Evolutionary conservation across 2,329 filamentous ascomycete species (phyloP).

Genomic region (Trichoderma cornu-damae): DNA sequence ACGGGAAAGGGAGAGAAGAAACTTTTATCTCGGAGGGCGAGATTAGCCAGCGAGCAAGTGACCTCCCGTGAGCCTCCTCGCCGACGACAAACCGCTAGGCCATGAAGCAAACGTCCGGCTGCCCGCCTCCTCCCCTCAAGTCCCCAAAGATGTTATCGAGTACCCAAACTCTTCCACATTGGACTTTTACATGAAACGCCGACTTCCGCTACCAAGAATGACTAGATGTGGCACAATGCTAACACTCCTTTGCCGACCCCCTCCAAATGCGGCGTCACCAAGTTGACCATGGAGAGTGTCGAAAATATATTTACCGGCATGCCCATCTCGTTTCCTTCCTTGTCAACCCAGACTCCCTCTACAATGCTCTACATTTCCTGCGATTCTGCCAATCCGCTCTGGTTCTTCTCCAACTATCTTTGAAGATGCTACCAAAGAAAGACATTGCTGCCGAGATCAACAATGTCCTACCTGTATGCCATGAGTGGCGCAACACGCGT

Average conservation of each 20-base stretch:
- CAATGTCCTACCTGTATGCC: conserved; percentile 15
- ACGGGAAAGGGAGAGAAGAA: conserved; percentile 18
- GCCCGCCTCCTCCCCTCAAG: conserved; percentile 24
- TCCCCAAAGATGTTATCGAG: background rate
- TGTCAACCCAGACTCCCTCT: conserved; percentile 19
- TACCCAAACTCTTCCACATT: background rate
- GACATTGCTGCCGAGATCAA: conserved; percentile 41
- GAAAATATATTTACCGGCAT: conserved; percentile 46
- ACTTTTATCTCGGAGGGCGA: too few species aligned
- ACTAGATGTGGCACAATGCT: conserved; percentile 35
- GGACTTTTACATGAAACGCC: too few species aligned
- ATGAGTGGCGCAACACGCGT: too few species aligned
- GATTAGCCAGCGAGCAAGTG: too few species aligned
- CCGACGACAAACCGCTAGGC: conserved; percentile 22
- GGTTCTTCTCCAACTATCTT: conserved; percentile 26
- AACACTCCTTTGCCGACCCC: conserved; percentile 31
- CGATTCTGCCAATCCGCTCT: conserved; percentile 42
- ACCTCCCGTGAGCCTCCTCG: conserved; percentile 28
- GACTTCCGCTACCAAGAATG: conserved; percentile 28
- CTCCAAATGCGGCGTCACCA: conserved; percentile 40
- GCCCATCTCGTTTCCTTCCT: conserved; percentile 40
- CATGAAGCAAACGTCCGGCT: conserved; percentile 29
- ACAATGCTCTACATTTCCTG: conserved; percentile 25
- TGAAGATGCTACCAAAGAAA: conserved; percentile 34
- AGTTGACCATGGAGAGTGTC: conserved; percentile 41